Percentiles rank a stretch among this genome's conserved stretches.
Evolutionary conservation across 2,329 filamentous ascomycete species (phyloP).

Genomic region (Cytospora chrysosperma): DNA sequence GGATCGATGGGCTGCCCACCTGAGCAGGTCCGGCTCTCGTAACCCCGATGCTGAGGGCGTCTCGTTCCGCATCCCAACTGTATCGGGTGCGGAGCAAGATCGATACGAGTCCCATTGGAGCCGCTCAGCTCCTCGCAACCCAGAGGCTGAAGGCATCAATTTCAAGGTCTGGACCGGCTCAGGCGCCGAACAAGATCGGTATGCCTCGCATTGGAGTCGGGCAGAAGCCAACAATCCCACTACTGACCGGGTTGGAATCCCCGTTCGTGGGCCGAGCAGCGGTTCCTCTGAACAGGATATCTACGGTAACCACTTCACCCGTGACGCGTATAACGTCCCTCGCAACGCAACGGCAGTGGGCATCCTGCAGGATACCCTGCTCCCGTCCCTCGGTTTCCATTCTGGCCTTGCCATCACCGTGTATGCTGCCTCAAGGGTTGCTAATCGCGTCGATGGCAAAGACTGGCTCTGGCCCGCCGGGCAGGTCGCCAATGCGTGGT

Average conservation of each 20-base stretch:
- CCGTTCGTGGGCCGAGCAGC: constrained; percentile 14
- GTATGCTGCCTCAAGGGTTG: constrained; percentile 51
- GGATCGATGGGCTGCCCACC: constrained; percentile 27
- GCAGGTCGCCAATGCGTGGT: constrained; percentile 59
- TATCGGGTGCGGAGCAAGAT: constrained; percentile 22
- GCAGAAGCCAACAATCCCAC: constrained; percentile 23
- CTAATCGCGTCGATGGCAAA: constrained; percentile 57
- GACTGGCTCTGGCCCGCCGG: constrained; percentile 58
- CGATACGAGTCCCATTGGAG: constrained; percentile 20
- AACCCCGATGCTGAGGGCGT: constrained; percentile 14
- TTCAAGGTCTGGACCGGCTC: constrained; percentile 22
- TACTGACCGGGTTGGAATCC: constrained; percentile 11
- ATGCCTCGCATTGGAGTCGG: constrained; percentile 22
- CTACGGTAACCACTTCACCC: constrained; percentile 23
- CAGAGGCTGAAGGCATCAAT: constrained; percentile 26
- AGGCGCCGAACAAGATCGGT: constrained; percentile 28
- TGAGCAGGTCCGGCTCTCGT: constrained; percentile 24
- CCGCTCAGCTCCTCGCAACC: constrained; percentile 17
- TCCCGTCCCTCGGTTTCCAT: constrained; percentile 55
- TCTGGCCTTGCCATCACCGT: constrained; percentile 50
- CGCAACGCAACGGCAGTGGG: constrained; percentile 37
- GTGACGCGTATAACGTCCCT: constrained; percentile 18
- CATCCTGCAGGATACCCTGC: constrained; percentile 51
- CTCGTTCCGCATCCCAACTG: constrained; percentile 13
- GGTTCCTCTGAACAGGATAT: constrained; percentile 16